phyloP scores from a whole-genome alignment of 805 yeast species.

The Starmerella khaoyaiensis region DNA sequence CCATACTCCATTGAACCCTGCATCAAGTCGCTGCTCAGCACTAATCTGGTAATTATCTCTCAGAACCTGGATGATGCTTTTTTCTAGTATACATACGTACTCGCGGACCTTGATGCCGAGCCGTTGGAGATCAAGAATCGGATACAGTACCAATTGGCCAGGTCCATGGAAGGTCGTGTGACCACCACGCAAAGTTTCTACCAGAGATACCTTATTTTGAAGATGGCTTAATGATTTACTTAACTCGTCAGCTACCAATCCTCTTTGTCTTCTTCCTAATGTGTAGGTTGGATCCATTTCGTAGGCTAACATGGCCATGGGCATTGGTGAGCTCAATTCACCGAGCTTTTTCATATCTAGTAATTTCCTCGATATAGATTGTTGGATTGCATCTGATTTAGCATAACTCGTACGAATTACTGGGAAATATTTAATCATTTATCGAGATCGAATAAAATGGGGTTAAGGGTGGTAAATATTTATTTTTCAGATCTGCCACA shows the following conservation, averaged over 20 bases:
- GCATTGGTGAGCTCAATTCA: neutral
- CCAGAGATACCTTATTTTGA: slow-evolving; percentile 34
- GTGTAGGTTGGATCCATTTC: slow-evolving; percentile 72
- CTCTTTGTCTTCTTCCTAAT: slow-evolving; percentile 74
- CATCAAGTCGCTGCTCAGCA: slow-evolving; percentile 38
- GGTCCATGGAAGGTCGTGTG: slow-evolving; percentile 95
- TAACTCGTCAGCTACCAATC: slow-evolving; percentile 31
- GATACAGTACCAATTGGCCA: slow-evolving; percentile 82
- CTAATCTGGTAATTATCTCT: slow-evolving; percentile 30
- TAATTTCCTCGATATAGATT: slow-evolving; percentile 11
- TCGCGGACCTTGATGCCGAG: slow-evolving; percentile 51
- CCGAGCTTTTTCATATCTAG: slow-evolving; percentile 18
- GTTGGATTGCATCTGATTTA: slow-evolving; percentile 19
- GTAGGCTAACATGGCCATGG: slow-evolving; percentile 60
- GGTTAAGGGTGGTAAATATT: neutral
- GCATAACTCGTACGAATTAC: slow-evolving; percentile 17
- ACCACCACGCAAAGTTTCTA: slow-evolving; percentile 86
- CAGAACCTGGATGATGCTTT: slow-evolving; percentile 40
- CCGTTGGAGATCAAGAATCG: slow-evolving; percentile 55
- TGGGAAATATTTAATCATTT: slow-evolving; percentile 17
- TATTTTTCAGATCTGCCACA: neutral
- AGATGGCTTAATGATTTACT: slow-evolving; percentile 19
- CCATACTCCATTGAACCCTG: slow-evolving; percentile 83
- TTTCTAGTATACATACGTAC: slow-evolving; percentile 51
- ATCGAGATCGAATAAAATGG: neutral